phyloP scores from a whole-genome alignment of 225 moss, liverwort and hornwort species.

The Pleurozium schreberi region DNA sequence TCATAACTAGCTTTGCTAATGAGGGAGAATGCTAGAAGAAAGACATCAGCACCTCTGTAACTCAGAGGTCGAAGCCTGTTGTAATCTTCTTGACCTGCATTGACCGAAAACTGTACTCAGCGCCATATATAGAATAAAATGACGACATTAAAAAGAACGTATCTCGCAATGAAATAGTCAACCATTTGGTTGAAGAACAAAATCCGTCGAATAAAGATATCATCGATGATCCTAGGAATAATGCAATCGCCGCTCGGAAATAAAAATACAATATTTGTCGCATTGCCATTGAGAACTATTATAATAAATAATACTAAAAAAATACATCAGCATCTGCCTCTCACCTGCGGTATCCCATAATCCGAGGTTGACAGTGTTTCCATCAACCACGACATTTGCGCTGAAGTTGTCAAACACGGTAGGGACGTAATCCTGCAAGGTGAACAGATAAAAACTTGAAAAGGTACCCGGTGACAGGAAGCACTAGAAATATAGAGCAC shows the following conservation, averaged over 20 bases:
- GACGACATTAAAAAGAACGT: not conserved
- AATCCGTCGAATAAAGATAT: not conserved
- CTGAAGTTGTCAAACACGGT: constrained; percentile 99
- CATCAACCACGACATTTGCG: constrained; percentile 98
- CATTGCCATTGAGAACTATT: not conserved
- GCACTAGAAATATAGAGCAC: constrained; percentile 25
- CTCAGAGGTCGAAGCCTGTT: constrained; percentile 97
- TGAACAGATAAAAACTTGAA: not conserved
- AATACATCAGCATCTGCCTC: not conserved
- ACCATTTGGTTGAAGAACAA: not conserved
- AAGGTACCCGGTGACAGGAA: not conserved
- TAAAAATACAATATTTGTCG: not conserved
- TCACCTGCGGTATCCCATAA: constrained; percentile 99
- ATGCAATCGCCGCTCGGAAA: not conserved
- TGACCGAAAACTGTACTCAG: not conserved
- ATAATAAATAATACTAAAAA: not conserved
- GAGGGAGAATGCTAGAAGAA: constrained; percentile 93
- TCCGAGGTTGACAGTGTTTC: constrained; percentile 97
- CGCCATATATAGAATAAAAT: not conserved
- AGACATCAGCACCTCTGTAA: constrained; percentile 98
- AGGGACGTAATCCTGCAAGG: constrained; percentile 86
- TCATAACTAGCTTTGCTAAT: constrained; percentile 99
- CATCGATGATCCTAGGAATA: not conserved
- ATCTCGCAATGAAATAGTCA: not conserved
- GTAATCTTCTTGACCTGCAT: constrained; percentile 98